Percentiles rank a stretch among this genome's conserved stretches.
Conservation (phyloP, 257 asterid species). For the Fraxinus quadrangulata region DNA sequence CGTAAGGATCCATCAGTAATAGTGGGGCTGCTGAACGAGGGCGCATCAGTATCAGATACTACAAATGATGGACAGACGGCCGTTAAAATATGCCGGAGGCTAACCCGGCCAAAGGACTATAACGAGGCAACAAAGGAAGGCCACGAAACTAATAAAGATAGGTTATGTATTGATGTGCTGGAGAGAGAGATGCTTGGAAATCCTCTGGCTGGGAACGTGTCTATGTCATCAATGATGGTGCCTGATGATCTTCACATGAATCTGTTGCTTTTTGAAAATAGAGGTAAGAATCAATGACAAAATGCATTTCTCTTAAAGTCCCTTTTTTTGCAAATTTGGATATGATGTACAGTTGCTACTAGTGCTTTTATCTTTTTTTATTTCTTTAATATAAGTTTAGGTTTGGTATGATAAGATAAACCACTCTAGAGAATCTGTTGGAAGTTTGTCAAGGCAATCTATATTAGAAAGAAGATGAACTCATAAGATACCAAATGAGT, state of each 20-base stretch:
- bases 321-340: neutral
- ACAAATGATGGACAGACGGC: conserved; percentile 73
- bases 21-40: conserved; percentile 51
- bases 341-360: neutral
- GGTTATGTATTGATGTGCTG: conserved; percentile 73
- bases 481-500: neutral
- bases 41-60: conserved; percentile 59
- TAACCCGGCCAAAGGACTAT: conserved; percentile 79
- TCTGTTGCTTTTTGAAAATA: conserved; percentile 75
- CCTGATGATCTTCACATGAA: conserved; percentile 82
- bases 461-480: neutral
- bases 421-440: neutral
- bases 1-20: conserved; percentile 72
- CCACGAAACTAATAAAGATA: conserved; percentile 64
- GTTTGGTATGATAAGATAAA: neutral
- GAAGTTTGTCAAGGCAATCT: neutral
- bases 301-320: neutral
- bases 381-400: neutral
- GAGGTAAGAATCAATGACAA: conserved; percentile 50
- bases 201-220: conserved; percentile 58
- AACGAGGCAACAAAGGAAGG: conserved; percentile 56
- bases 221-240: conserved; percentile 51
- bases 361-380: neutral
- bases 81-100: conserved; percentile 61
- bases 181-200: conserved; percentile 67